phyloP scores from a whole-genome alignment of 179 eudicot species.

The Beta corolliflora region DNA sequence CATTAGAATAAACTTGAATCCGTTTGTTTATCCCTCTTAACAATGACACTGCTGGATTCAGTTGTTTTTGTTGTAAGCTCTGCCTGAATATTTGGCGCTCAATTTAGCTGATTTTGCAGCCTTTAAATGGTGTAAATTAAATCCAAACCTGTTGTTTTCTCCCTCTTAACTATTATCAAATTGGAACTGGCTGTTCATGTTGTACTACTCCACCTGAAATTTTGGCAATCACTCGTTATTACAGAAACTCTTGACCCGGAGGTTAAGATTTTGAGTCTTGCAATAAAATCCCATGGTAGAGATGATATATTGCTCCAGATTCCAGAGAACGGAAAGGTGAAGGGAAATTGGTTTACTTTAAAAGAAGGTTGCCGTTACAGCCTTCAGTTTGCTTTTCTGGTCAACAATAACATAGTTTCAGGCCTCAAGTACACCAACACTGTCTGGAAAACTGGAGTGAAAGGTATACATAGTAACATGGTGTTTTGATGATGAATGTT shows the following conservation, averaged over 20 bases:
- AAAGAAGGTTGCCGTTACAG: slow-evolving; percentile 87
- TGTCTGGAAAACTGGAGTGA: slow-evolving; percentile 95
- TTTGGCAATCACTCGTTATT: neutral
- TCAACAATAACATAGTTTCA: slow-evolving; percentile 79
- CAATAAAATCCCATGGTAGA: slow-evolving; percentile 77
- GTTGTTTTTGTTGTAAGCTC: neutral
- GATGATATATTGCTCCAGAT: slow-evolving; percentile 66
- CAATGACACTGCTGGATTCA: neutral
- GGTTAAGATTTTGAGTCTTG: slow-evolving; percentile 79
- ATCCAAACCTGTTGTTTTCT: neutral
- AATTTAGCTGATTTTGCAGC: neutral
- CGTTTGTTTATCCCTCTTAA: too few species aligned
- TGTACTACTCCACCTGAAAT: neutral
- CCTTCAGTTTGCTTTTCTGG: slow-evolving; percentile 77
- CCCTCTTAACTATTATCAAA: too few species aligned
- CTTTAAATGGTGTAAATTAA: neutral
- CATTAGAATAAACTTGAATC: neutral
- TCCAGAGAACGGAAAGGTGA: slow-evolving; percentile 76
- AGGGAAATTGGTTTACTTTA: slow-evolving; percentile 82
- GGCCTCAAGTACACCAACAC: slow-evolving; percentile 83
- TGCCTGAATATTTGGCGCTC: neutral
- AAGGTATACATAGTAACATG: slow-evolving; percentile 40
- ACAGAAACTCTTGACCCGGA: slow-evolving; percentile 70
- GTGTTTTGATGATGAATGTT: neutral
- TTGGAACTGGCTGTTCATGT: slow-evolving; percentile 11